Evolutionary conservation across 306 rosid genomes (phyloP).

Genomic region (Lithocarpus polystachyus): DNA sequence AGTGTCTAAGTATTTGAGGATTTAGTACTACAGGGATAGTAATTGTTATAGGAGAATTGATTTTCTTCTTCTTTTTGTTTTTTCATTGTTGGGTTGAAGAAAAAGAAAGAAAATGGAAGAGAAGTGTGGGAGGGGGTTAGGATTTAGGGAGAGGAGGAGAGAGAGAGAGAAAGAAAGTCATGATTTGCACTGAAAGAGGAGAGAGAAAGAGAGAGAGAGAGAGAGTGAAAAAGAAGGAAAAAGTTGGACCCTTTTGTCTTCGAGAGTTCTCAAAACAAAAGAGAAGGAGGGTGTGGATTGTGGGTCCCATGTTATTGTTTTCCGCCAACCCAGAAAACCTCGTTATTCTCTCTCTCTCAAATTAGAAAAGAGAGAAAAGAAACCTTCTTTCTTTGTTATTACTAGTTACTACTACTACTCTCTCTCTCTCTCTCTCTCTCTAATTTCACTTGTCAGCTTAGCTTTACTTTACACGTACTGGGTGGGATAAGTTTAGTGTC

Average conservation of each 20-base stretch:
- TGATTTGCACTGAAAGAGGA: not conserved
- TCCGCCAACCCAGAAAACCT: not conserved
- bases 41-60: not conserved
- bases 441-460: not conserved
- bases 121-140: not conserved
- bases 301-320: not conserved
- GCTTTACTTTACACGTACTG: not conserved
- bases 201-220: not conserved
- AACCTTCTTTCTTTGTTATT: too few relatives aligned
- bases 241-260: conserved; percentile 6
- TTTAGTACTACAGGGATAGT: not conserved
- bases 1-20: not conserved
- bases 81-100: conserved; percentile 1
- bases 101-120: conserved; percentile 17
- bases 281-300: conserved; percentile 4
- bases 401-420: too few relatives aligned
- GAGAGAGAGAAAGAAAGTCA: not conserved
- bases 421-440: not conserved
- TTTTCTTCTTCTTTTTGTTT: not conserved
- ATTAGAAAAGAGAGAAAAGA: too few relatives aligned
- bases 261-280: conserved; percentile 26
- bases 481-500: too few relatives aligned
- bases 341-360: not conserved
- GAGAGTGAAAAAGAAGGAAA: not conserved
- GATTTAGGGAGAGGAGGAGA: not conserved